These are phyloP conservation scores for Mycosphaerella arachidis DNA, from an alignment of 2,329 filamentous ascomycete species.

Conservation along the genomic window DNA sequence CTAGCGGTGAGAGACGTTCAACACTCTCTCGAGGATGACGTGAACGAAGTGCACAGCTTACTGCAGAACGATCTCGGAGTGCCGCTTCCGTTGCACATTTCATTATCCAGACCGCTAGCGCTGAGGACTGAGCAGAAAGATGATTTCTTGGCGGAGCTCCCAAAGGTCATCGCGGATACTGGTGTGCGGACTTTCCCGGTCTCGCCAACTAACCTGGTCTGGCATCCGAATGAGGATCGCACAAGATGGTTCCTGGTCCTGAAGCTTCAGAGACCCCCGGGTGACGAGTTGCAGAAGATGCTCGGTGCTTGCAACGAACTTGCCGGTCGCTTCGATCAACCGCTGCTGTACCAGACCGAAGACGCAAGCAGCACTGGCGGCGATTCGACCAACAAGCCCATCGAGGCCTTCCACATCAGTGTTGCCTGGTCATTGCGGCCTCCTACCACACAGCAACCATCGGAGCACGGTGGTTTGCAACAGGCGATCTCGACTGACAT, in stretches of 20 bases:
- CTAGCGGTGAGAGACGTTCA: conserved; percentile 37
- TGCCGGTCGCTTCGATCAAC: conserved; percentile 59
- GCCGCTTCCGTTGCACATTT: conserved; percentile 81
- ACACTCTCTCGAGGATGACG: conserved; percentile 1
- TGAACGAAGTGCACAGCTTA: conserved; percentile 57
- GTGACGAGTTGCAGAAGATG: conserved; percentile 46
- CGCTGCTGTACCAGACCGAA: conserved; percentile 59
- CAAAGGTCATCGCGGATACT: conserved; percentile 38
- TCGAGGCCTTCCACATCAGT: conserved; percentile 69
- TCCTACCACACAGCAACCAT: conserved; percentile 50
- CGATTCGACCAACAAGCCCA: background rate
- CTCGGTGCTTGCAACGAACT: conserved; percentile 63
- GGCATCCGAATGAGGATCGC: conserved; percentile 62
- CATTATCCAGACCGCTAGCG: conserved; percentile 75
- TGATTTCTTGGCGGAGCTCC: conserved; percentile 58
- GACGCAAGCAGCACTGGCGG: conserved; percentile 21
- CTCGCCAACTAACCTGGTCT: conserved; percentile 49
- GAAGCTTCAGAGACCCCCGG: conserved; percentile 44
- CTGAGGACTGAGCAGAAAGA: conserved; percentile 70
- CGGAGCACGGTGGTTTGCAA: background rate
- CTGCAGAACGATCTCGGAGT: conserved; percentile 73
- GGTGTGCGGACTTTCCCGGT: conserved; percentile 46
- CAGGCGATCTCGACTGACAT: conserved; percentile 2
- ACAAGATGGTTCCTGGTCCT: conserved; percentile 83
- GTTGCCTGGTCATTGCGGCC: conserved; percentile 72